Percentiles rank a stretch among this genome's conserved stretches.
phyloP scores from a whole-genome alignment of 208 protist species.

The Vickermania ingenoplastis region DNA sequence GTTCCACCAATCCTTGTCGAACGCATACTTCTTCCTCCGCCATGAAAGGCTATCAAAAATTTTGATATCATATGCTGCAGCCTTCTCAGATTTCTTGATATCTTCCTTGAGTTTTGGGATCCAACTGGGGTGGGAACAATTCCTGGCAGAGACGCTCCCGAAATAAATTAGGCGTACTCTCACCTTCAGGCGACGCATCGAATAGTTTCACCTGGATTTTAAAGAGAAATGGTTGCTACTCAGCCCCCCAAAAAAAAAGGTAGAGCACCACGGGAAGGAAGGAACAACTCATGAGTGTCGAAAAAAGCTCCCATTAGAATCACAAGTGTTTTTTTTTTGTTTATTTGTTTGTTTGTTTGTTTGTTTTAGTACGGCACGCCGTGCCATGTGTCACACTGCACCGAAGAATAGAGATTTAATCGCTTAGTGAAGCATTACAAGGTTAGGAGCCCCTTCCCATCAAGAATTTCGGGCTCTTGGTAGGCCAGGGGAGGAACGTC shows the following conservation, averaged over 20 bases:
- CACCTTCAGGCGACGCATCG: no score
- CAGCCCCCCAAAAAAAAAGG: no score
- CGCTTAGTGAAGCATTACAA: constrained; percentile 18
- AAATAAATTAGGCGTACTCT: not conserved
- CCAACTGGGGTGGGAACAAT: constrained; percentile 32
- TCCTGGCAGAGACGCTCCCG: not conserved
- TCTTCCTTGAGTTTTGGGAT: constrained; percentile 59
- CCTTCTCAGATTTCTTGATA: constrained; percentile 55
- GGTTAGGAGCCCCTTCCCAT: constrained; percentile 30
- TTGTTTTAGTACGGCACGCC: no score
- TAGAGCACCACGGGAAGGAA: no score
- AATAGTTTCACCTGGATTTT: not conserved
- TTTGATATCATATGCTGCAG: constrained; percentile 82
- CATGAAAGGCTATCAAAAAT: constrained; percentile 82
- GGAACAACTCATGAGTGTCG: no score
- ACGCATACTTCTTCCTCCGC: constrained; percentile 57
- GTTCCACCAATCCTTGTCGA: constrained; percentile 80
- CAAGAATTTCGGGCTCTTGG: constrained; percentile 18
- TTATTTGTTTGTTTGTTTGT: no score
- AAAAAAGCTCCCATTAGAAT: no score
- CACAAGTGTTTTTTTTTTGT: no score
- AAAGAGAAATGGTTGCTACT: no score
- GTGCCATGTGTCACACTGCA: no score
- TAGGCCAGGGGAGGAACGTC: constrained; percentile 71
- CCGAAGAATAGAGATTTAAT: no score